Base-by-base conservation (phyloP, 2,329 filamentous ascomycete species). In the Neoscytalidium dimidiatum region DNA sequence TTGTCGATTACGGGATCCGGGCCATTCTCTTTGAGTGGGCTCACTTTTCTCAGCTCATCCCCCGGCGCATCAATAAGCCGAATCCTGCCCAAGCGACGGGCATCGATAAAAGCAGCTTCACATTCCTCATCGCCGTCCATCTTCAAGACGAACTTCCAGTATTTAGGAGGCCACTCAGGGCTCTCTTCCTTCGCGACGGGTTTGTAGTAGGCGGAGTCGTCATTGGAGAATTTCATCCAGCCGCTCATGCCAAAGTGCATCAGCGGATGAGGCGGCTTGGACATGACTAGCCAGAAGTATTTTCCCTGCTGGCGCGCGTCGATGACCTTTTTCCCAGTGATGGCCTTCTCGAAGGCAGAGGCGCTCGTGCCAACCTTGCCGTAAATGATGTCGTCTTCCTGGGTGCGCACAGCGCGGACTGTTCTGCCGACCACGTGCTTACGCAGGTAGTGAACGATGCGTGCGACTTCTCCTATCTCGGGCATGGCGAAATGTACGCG, bases 241-340 rank as follows among this genome's bases (percentile, higher is more conserved):
- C 95, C 88, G 17, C 74, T 71, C 77, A 78, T 86, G 46, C 92
- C 92, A 71, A 96, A 89, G 77, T 96, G 93, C 88, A 96, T 92
- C 31, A 98, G 87, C 0, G 91, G 86, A 78, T 98, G 95, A 1
- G 94, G 94, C 11, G 92, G 85, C 9, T 85, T 84, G 28, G 86
- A 85, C 86, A 92, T 91, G 41, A 92, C 88, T 23, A 98, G 83
- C 83, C 95, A 99, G 77, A 99, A 98, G 75, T 98, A 98, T 84
- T 98, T 99, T 9, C 95, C 95, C 75, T 97, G 95, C 66, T 91
- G 92, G 3, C 91, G 91, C 3, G 91, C 91, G 62, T 84, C 85
- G 44, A 85, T 71, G 33, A 90, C 87, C 73, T 88, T 92, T 72
- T 91, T 94, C 4, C 92, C 92, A 3, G 84, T 84, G 73, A 97